Evolutionary conservation across 2,329 filamentous ascomycete species (phyloP).

Genomic region (Paraphoma sp.): DNA sequence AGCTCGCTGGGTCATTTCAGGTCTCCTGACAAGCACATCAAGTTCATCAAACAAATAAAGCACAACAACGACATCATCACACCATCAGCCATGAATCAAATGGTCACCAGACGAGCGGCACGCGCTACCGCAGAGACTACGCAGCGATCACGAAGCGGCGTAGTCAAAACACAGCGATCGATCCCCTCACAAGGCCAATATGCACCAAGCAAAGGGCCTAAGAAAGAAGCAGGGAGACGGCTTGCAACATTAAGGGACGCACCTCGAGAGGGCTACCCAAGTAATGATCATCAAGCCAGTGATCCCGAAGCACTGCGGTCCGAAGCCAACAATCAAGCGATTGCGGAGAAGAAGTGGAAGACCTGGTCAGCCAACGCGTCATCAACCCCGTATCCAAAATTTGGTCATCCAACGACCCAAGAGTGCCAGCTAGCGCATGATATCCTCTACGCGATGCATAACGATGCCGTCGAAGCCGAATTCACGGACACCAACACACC

Average conservation of each 20-base stretch:
- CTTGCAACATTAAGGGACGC: neutral
- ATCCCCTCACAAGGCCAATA: neutral
- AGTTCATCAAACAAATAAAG: too few relatives aligned
- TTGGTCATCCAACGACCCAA: constrained; percentile 4
- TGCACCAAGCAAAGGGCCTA: neutral
- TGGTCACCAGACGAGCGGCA: neutral
- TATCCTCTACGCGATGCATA: constrained; percentile 5
- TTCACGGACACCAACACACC: constrained; percentile 2
- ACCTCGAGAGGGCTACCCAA: neutral
- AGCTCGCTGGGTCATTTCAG: too few relatives aligned
- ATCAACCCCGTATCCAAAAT: constrained; percentile 9
- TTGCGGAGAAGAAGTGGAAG: constrained; percentile 8
- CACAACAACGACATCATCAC: too few relatives aligned
- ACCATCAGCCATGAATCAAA: too few relatives aligned
- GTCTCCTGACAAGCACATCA: too few relatives aligned
- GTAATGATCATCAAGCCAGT: neutral
- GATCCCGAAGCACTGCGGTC: neutral
- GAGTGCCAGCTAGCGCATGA: constrained; percentile 10
- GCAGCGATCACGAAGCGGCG: neutral
- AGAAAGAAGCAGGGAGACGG: neutral
- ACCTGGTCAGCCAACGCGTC: constrained; percentile 10
- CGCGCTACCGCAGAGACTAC: neutral
- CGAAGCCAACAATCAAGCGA: neutral
- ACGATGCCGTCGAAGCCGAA: constrained; percentile 7
- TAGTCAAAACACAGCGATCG: neutral